Evolutionary conservation across 2,329 filamentous ascomycete genomes (phyloP), one percentile per base, ranked within the genome.

Genomic region (Xylaria sp.): DNA sequence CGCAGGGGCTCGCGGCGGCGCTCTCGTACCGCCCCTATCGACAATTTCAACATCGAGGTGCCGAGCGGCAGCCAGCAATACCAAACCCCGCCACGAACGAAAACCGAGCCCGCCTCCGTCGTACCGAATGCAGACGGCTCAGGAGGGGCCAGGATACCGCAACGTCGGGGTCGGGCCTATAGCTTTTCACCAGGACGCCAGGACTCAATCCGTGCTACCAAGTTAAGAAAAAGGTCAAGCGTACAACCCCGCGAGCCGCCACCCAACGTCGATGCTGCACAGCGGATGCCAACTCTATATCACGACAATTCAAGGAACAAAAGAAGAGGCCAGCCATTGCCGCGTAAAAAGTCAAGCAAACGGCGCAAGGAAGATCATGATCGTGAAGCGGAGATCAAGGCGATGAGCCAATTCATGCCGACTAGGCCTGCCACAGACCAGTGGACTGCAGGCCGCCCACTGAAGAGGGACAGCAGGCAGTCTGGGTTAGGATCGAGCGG

Each of bases 341-440:
- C 87, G 60, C 87, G 90, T 67, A 90, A 90, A 69, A 93, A 89
- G 76, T 91, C 91, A 46, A 94, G 89, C 82, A 97, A 93, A 81
- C 88, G 91, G 74, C 90, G 90, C 75, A 90, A 91, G 73, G 86
- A 91, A 70, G 92, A 97, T 70, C 88, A 89, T 76, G 86, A 91
- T 66, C 87, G 95, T 65, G 94, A 97, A 80, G 93, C 93, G 70
- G 93, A 97, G 80, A 94, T 97, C 76, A 92, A 90, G 77, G 90
- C 93, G 62, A 93, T 97, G 91, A 92, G 89, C 76, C 87, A 89
- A 46, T 87, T 86, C 68, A 86, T 90, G 72, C 89, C 92, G 6
- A 82, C 89, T 61, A 87, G 92, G 60, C 85, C 90, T 6, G 85
- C 86, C 12, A 85, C 86, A 56, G 86, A 90, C 68, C 83, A 84